Evolutionary conservation across 305 asterid genomes (phyloP), one percentile per base, ranked within the genome.

Genomic region (Solanum hybrid): DNA sequence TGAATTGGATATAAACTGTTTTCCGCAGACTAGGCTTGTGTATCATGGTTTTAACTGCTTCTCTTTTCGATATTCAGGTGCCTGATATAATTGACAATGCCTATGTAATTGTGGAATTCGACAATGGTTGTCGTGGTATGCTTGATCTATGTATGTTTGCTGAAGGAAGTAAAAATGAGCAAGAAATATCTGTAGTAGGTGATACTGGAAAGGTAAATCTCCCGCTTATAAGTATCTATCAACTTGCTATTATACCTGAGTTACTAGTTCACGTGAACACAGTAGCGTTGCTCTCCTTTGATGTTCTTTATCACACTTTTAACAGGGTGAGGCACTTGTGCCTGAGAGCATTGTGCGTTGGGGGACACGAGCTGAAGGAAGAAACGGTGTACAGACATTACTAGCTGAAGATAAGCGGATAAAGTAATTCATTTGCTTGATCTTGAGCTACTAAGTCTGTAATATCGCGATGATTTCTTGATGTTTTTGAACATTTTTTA

Each of bases 61-160:
- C 26, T 34, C 37, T 27, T 31, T 87, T 76, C 33, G n/a, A 86
- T 61, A 27, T 90, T 82, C 94, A 96, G 99, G 99, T 95, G 89
- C 98, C 99, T 31, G 99, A 96, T 92, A 97, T 97, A 78, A 97
- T 97, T 20, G 99, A 97, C 85, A 97, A 97, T 90, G 98, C 99
- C 14, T 97, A 96, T 89, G 99, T 97, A 0, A 95, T 97, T 32
- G 96, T 97, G 79, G 99, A 97, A 91, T 97, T 97, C 11, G 95
- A 96, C 37, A 97, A 96, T 90, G 97, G 98, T 45, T 92, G 95
- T 3, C 96, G 99, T 32, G 99, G 98, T 89, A 91, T 96, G 95
- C 97, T 97, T 27, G 99, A 97, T 91, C 96, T 97, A 9, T 97
- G 99, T 77, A 97, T 97, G 99, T 97, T 96, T 92, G 98, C 99